A percentile compares a stretch with the other conserved stretches of the same genome.
phyloP scores from a whole-genome alignment of 1,284 basidiomycete species.

The Exobasidium rhododendri region DNA sequence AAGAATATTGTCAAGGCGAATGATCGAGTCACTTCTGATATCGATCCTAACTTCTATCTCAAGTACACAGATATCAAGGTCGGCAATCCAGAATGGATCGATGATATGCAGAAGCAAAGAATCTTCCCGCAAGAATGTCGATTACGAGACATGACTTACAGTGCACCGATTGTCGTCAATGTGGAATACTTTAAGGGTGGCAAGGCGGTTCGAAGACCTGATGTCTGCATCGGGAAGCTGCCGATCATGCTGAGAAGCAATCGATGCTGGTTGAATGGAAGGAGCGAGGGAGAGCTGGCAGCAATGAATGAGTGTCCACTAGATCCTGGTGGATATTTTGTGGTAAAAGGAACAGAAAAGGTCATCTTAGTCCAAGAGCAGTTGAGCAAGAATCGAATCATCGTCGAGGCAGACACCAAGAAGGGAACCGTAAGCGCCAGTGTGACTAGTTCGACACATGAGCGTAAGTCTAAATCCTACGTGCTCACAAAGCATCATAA shows the following conservation, averaged over 20 bases:
- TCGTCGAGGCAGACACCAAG: constrained; percentile 74
- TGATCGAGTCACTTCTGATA: constrained; percentile 68
- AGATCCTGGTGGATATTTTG: constrained; percentile 98
- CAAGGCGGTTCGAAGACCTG: constrained; percentile 76
- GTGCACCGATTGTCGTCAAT: constrained; percentile 88
- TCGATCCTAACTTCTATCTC: constrained; percentile 95
- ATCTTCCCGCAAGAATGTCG: constrained; percentile 98
- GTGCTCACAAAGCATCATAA: constrained; percentile 90
- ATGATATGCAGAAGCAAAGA: constrained; percentile 70
- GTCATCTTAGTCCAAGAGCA: constrained; percentile 99
- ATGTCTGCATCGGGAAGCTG: constrained; percentile 83
- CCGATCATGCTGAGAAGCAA: constrained; percentile 97
- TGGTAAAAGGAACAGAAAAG: constrained; percentile 99
- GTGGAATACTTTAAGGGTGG: constrained; percentile 93
- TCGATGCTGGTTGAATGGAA: constrained; percentile 75
- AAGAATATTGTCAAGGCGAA: constrained; percentile 72
- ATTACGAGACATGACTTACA: constrained; percentile 91
- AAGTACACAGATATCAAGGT: constrained; percentile 88
- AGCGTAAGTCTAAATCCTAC: constrained; percentile 98
- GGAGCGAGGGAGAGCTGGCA: constrained; percentile 75
- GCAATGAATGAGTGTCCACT: constrained; percentile 95
- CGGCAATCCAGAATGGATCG: constrained; percentile 72
- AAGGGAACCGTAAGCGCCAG: constrained; percentile 93
- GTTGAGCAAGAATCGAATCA: constrained; percentile 97
- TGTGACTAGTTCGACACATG: constrained; percentile 90